Percentiles rank a stretch among this genome's conserved stretches.
These are phyloP conservation scores for Medicago lupulina DNA, from an alignment of 306 rosid genomes.

Conservation along the genomic window DNA sequence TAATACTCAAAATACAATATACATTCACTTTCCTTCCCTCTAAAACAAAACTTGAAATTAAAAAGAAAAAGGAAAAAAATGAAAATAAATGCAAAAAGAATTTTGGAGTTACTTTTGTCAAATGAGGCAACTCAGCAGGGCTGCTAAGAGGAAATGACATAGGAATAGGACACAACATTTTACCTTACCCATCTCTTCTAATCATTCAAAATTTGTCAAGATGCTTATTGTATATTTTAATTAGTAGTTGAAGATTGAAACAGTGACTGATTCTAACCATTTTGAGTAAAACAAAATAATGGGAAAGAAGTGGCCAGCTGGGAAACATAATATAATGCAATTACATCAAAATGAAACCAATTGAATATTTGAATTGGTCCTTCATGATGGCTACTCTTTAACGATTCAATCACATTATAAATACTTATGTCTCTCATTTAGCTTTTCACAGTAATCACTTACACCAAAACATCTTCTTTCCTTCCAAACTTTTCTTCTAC, in stretches of 20 bases:
- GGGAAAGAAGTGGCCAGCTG: conserved; percentile 56
- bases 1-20: conserved; percentile 19
- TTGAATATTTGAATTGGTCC: conserved; percentile 54
- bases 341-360: conserved; percentile 34
- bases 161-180: conserved; percentile 14
- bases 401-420: conserved; percentile 63
- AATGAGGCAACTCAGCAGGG: conserved; percentile 46
- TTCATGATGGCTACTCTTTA: conserved; percentile 63
- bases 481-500: background rate
- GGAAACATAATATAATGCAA: conserved; percentile 39
- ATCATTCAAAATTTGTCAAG: conserved; percentile 10
- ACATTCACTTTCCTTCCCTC: conserved; percentile 20
- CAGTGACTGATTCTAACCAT: conserved; percentile 35
- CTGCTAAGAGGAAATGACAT: conserved; percentile 29
- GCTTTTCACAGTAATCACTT: conserved; percentile 44
- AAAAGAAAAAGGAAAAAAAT: background rate
- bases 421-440: conserved; percentile 44
- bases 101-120: conserved; percentile 54
- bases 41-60: background rate
- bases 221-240: conserved; percentile 37
- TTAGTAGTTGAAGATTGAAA: conserved; percentile 47
- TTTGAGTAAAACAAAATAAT: conserved; percentile 38
- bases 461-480: conserved; percentile 13
- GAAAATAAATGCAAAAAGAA: conserved; percentile 27
- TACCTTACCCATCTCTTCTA: background rate